A percentile compares a stretch with the other conserved stretches of the same genome.
These are phyloP conservation scores for Paraphaeosphaeria minitans DNA, from an alignment of 2,329 filamentous ascomycete genomes.

Conservation along the genomic window DNA sequence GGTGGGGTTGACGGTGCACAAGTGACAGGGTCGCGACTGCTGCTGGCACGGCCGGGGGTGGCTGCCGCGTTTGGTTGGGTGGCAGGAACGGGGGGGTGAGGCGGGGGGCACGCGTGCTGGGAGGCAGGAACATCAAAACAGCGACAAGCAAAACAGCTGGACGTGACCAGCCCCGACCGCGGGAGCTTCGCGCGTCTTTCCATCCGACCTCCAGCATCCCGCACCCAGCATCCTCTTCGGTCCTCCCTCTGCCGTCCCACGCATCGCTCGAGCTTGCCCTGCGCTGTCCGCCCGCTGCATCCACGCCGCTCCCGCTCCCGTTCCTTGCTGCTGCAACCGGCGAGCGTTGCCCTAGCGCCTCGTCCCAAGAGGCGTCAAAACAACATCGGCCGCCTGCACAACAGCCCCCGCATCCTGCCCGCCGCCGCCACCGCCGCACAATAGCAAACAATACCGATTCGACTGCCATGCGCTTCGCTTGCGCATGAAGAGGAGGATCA, in stretches of 20 bases:
- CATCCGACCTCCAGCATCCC: constrained; percentile 4
- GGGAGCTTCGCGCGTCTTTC: constrained; percentile 19
- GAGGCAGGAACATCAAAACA: constrained; percentile 29
- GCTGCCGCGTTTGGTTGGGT: constrained; percentile 26
- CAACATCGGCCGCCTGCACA: constrained; percentile 12
- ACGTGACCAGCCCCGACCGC: constrained; percentile 13
- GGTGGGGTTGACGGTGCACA: constrained; percentile 13
- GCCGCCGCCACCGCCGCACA: constrained; percentile 5
- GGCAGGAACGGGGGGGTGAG: constrained; percentile 19
- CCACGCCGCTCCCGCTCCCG: constrained; percentile 12
- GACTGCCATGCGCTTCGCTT: constrained; percentile 17
- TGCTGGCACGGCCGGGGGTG: constrained; percentile 12
- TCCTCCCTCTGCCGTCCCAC: constrained; percentile 2
- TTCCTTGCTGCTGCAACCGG: constrained; percentile 12
- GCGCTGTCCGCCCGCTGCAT: constrained; percentile 10
- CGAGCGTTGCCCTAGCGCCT: constrained; percentile 15
- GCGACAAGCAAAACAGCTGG: constrained; percentile 30
- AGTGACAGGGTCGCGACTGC: constrained; percentile 14
- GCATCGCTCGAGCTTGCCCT: constrained; percentile 12
- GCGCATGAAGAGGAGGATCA: constrained; percentile 14
- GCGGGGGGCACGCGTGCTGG: constrained; percentile 14
- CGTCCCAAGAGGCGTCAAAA: constrained; percentile 12
- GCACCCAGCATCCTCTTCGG: neutral
- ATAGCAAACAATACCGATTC: constrained; percentile 6
- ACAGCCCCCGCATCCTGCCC: constrained; percentile 12